These are phyloP conservation scores for Phialophora expanda DNA, from an alignment of 2,329 filamentous ascomycete species.

Conservation along the genomic window DNA sequence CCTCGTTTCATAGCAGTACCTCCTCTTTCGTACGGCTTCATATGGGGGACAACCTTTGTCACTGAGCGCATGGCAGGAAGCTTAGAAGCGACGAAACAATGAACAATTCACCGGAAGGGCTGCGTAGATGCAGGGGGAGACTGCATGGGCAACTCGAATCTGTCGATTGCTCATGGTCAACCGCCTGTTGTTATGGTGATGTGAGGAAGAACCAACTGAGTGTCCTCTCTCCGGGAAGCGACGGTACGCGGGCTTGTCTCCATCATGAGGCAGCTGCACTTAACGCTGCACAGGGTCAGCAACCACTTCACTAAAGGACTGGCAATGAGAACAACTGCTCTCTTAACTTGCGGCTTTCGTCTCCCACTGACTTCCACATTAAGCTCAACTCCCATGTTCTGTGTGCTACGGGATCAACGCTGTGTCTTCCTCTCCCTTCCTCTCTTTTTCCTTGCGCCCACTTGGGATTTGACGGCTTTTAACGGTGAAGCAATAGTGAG, in stretches of 20 bases:
- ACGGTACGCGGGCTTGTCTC: not conserved
- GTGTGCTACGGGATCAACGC: not conserved
- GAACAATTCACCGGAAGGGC: not conserved
- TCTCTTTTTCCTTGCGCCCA: not conserved
- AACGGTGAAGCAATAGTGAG: not conserved
- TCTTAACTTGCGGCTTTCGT: not conserved
- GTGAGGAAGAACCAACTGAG: not conserved
- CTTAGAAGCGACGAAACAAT: not conserved
- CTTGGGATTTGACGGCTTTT: not conserved
- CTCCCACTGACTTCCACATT: not conserved
- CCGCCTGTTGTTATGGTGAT: not conserved
- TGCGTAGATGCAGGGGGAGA: not conserved
- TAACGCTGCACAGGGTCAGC: not conserved
- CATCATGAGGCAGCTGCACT: conserved; percentile 1
- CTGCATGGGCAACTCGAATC: not conserved
- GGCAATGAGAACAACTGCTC: not conserved
- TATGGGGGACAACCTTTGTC: not conserved
- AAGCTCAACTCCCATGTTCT: not conserved
- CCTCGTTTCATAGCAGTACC: not conserved
- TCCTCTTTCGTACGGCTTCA: not conserved
- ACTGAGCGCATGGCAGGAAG: not conserved
- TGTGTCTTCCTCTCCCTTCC: not conserved
- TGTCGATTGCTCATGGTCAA: not conserved
- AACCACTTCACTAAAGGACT: not conserved
- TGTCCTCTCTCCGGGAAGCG: not conserved